These are phyloP conservation scores for Ceraceosorus guamensis DNA, from an alignment of 1,284 basidiomycete species.

Conservation along the genomic window DNA sequence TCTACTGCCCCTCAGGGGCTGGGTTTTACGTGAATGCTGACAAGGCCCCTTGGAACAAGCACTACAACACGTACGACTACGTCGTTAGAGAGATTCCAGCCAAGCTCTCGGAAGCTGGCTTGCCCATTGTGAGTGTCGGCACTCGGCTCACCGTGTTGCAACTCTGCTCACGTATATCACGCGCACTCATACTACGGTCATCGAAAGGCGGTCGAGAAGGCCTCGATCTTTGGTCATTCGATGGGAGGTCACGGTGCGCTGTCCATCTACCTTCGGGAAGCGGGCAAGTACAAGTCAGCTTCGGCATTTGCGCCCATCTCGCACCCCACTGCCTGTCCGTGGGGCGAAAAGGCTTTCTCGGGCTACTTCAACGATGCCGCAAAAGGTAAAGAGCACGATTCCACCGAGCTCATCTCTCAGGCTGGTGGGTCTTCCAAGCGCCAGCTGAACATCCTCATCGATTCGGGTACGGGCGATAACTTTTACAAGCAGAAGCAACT, in stretches of 20 bases:
- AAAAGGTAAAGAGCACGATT: constrained; percentile 76
- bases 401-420: constrained; percentile 70
- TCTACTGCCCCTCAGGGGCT: constrained; percentile 15
- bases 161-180: not conserved
- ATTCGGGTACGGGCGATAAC: constrained; percentile 66
- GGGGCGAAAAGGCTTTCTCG: constrained; percentile 86
- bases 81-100: constrained; percentile 32
- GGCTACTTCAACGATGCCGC: constrained; percentile 75
- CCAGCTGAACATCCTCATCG: constrained; percentile 44
- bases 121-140: constrained; percentile 24
- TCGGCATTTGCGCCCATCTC: constrained; percentile 88
- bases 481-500: constrained; percentile 80
- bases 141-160: not conserved
- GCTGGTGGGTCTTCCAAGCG: constrained; percentile 51
- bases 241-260: constrained; percentile 96
- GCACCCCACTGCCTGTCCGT: constrained; percentile 78
- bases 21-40: constrained; percentile 47
- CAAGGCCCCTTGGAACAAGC: constrained; percentile 31
- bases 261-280: constrained; percentile 71
- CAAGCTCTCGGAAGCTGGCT: constrained; percentile 14
- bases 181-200: constrained; percentile 13
- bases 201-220: constrained; percentile 1
- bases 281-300: constrained; percentile 68
- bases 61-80: constrained; percentile 44
- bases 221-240: constrained; percentile 51